Base-by-base conservation (phyloP, 208 protist genomes). In the Balamuthia mandrillaris region DNA sequence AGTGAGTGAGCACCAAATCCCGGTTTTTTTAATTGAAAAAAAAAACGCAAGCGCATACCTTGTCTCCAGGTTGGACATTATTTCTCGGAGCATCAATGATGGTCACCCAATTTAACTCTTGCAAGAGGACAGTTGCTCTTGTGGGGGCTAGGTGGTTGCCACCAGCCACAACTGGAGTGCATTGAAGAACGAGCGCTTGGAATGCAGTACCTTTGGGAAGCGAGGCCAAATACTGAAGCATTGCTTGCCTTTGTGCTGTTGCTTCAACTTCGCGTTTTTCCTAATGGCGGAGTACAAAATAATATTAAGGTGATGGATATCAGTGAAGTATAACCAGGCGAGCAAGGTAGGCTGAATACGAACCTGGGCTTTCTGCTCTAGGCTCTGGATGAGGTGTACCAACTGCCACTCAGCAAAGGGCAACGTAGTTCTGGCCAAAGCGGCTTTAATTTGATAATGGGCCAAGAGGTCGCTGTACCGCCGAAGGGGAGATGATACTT, bases 381-480 rank as follows among this genome's bases (percentile, higher is more conserved):
- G 52, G 47, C 33, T 58, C 47, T 79, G 42, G 45, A 79, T 60
- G 47, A 79, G 52, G 70, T 42, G 70, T 1, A 79, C 47, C 10
- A 79, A 79, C 3, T 79, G 70, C 70, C 70, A 79, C 10, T 42
- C 1, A 10, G 2, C 27, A 49, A 79, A 79, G 70, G 70, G 70
- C 1, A 49, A 49, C 70, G 35, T 14, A 42, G 52, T 49, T 2
- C 70, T 33, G 3, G 47, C 47, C 1, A 79, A 49, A 4, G 70
- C 45, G 70, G 70, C 70, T 16, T 79, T 79, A 29, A 79, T 79
- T 49, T 79, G 70, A 37, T 79, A 27, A 41, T 79, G 70, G 4
- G 70, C 70, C 45, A 79, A 21, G 31, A 79, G 27, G 70, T 79
- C 70, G 6, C 47, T 49, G 47, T 79, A 79, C 31, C 70, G 70